Evolutionary conservation across 257 asterid species (phyloP).

Genomic region (Paraleonurus japonicus): DNA sequence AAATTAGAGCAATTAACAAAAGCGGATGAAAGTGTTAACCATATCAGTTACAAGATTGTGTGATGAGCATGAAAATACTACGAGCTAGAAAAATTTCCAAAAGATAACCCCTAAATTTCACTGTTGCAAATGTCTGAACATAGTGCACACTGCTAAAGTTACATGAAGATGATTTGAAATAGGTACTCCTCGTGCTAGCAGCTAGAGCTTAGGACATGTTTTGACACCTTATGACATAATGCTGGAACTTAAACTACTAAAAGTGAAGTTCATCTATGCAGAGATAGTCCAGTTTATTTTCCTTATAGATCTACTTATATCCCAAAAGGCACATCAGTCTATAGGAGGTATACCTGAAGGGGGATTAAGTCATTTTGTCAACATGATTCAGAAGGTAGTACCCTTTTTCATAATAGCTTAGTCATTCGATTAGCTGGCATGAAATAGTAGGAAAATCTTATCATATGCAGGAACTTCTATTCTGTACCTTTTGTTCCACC

Average conservation of each 20-base stretch:
- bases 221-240: not conserved
- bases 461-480: conserved; percentile 9
- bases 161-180: not conserved
- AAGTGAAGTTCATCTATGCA: conserved; percentile 2
- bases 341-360: not conserved
- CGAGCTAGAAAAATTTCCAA: conserved; percentile 7
- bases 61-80: conserved; percentile 2
- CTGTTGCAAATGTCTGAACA: not conserved
- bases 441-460: conserved; percentile 2
- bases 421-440: conserved; percentile 3
- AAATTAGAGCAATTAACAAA: conserved; percentile 8
- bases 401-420: not conserved
- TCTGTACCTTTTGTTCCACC: conserved; percentile 48
- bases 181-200: not conserved
- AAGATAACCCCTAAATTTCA: not conserved
- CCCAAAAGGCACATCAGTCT: not conserved
- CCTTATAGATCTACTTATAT: conserved; percentile 6
- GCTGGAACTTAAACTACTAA: conserved; percentile 15
- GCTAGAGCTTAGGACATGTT: not conserved
- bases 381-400: conserved; percentile 13
- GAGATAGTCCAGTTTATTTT: not conserved
- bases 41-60: not conserved
- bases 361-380: not conserved
- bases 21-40: conserved; percentile 4
- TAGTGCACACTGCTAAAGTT: conserved; percentile 4